A percentile compares a stretch with the other conserved stretches of the same genome.
phyloP scores from a whole-genome alignment of 2,329 filamentous ascomycete genomes.

The Scedosporium minutisporum region DNA sequence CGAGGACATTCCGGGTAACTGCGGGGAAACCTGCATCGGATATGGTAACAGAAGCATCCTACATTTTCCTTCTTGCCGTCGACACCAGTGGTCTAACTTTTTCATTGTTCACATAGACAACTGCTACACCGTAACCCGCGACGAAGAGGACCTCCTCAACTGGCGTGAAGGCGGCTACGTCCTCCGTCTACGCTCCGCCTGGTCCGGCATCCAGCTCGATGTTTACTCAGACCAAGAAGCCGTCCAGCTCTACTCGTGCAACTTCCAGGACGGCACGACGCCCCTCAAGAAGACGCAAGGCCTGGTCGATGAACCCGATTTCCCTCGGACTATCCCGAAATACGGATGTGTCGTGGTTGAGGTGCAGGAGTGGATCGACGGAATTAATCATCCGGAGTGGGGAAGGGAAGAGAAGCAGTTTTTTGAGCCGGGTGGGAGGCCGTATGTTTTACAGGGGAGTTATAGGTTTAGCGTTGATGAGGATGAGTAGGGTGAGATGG shows the following conservation, averaged over 20 bases:
- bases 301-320: conserved; percentile 39
- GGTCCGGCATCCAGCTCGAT: conserved; percentile 76
- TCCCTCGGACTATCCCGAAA: conserved; percentile 56
- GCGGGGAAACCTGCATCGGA: conserved; percentile 72
- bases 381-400: conserved; percentile 88
- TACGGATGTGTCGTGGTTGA: conserved; percentile 87
- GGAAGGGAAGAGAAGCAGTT: conserved; percentile 53
- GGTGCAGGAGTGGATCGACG: conserved; percentile 89
- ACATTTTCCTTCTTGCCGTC: conserved; percentile 30
- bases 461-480: conserved; percentile 48
- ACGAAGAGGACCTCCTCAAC: conserved; percentile 45
- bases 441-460: conserved; percentile 52
- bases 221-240: conserved; percentile 77
- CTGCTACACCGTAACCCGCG: conserved; percentile 60
- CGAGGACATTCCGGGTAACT: conserved; percentile 59
- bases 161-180: conserved; percentile 53
- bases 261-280: conserved; percentile 61
- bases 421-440: conserved; percentile 47
- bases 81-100: background rate
- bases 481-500: conserved; percentile 9
- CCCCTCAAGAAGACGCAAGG: conserved; percentile 64
- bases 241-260: conserved; percentile 82
- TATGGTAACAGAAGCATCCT: conserved; percentile 53
- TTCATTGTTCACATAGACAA: conserved; percentile 35
- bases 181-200: conserved; percentile 59